Base-by-base conservation (phyloP, 176 grass and related monocot genomes). In the Ampelocalamus luodianensis region DNA sequence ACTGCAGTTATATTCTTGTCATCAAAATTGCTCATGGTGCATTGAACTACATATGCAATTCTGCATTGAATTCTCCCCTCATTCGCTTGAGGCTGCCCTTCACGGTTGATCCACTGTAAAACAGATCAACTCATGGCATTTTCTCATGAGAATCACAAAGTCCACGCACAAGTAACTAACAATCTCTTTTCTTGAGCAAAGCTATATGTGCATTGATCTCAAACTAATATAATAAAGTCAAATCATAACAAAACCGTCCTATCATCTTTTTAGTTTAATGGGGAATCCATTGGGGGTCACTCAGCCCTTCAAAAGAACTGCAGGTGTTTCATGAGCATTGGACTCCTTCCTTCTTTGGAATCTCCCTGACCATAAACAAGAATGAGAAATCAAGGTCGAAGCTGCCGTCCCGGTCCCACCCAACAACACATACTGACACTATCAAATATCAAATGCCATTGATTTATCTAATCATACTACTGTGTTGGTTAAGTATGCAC, bases 321-420 rank as follows among this genome's bases (percentile, higher is more conserved):
- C 29, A 63, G 3, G 44, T 65, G 56, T 81, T 59, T 58, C 24
- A 24, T 86, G 36, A 82, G 24, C 73, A 90, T 65, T 58, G 55
- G 72, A 55, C 65, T 72, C 8, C 44, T 61, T 56, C 24, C 58
- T 50, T 39, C 79, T 65, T 78, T 12, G 83, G 58, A 82, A 86
- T 78, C 65, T 78, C 66, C 72, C 27, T 66, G 45, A n/a, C 17
- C 56, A 80, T 24, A 46, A 81, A 80, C 77, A 80, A 87, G 78
- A 81, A 74, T 5, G 46, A 81, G 69, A 74, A 55, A 80, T 55
- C 69, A 67, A 73, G 71, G 18, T 45, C 5, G 85, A 58, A 81
- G 10, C 70, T 81, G 61, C 26, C 50, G 17, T 58, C 78, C 78
- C 5, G 48, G 49, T 46, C 78, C 70, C 60, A 82, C 39, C 38